Evolutionary conservation across 805 yeast species (phyloP), one percentile per base, ranked within the genome.

Genomic region (Ogataea degrootiae): DNA sequence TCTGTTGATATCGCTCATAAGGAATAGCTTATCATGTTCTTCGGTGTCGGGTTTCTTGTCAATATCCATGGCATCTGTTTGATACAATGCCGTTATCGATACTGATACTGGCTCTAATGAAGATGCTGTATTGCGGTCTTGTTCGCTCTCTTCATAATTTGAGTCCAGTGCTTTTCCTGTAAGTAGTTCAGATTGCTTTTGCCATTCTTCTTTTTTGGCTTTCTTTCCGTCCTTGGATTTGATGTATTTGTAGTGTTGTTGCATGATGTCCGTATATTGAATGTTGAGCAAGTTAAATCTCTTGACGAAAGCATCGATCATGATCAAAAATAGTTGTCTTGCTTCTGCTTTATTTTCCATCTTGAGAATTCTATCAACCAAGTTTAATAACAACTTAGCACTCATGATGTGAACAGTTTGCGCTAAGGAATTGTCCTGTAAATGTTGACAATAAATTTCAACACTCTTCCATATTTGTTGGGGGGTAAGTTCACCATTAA

Each of bases 351-450:
- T 87, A 45, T 86, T 85, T 37, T 87, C 91, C 56, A 91, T 66
- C 58, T 86, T 85, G 77, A 86, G 76, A 37, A 94, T 85, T 39
- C 96, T 73, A 55, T 95, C 99, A 19, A 94, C 92, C 57, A 95
- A 71, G 64, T 94, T 95, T 52, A 92, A 67, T 33, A 94, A 68
- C 33, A 94, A 71, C 66, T 91, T 92, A 2, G 97, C 96, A 68
- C 97, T 87, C 97, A 94, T 90, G 9, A 91, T 87, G 65, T 95
- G 98, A 35, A 91, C 96, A 6, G 96, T 87, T 51, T 88, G 75
- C 1, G 96, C 94, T 53, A 94, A 69, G 0, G 91, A 71, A 52
- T 80, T 82, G 61, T 95, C 98, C 56, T 85, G 85, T 52, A 94
- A 70, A 55, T 89, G 82, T 29, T 76, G 77, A 59, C 96, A 85